Percentiles rank a stretch among this genome's conserved stretches.
phyloP scores from a whole-genome alignment of 495 filamentous ascomycete species.

The Penicillium macrosclerotiorum region DNA sequence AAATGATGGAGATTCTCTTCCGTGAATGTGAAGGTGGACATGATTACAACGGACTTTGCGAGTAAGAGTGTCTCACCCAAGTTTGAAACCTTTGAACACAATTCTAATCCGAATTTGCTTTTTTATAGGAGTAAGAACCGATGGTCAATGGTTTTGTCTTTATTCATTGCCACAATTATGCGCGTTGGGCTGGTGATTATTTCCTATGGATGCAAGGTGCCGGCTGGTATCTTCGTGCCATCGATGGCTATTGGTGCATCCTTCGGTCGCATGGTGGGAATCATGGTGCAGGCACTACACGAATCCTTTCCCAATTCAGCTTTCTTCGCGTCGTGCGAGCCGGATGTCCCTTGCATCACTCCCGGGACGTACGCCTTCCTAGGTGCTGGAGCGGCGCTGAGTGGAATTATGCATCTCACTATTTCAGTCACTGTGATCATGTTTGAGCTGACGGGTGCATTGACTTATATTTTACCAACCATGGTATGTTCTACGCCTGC shows the following conservation, averaged over 20 bases:
- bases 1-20: constrained; percentile 98
- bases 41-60: constrained; percentile 90
- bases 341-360: constrained; percentile 94
- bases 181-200: constrained; percentile 88
- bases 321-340: constrained; percentile 85
- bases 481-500: constrained; percentile 56
- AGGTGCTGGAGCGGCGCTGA: constrained; percentile 90
- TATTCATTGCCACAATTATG: constrained; percentile 76
- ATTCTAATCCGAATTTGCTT: constrained; percentile 28
- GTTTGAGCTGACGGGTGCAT: constrained; percentile 93
- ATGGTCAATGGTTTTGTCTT: constrained; percentile 75
- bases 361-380: constrained; percentile 96
- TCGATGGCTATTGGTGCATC: constrained; percentile 97
- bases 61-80: constrained; percentile 42
- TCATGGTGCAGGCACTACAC: constrained; percentile 86
- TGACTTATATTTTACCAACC: constrained; percentile 94
- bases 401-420: constrained; percentile 96
- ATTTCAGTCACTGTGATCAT: constrained; percentile 97
- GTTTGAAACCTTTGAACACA: neutral
- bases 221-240: constrained; percentile 94
- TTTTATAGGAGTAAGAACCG: constrained; percentile 54
- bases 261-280: constrained; percentile 91
- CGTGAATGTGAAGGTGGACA: constrained; percentile 90
- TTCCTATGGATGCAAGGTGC: constrained; percentile 97
- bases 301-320: constrained; percentile 75